Evolutionary conservation across 805 yeast species (phyloP), one percentile per base, ranked within the genome.

Genomic region (Torulaspora maleeae): DNA sequence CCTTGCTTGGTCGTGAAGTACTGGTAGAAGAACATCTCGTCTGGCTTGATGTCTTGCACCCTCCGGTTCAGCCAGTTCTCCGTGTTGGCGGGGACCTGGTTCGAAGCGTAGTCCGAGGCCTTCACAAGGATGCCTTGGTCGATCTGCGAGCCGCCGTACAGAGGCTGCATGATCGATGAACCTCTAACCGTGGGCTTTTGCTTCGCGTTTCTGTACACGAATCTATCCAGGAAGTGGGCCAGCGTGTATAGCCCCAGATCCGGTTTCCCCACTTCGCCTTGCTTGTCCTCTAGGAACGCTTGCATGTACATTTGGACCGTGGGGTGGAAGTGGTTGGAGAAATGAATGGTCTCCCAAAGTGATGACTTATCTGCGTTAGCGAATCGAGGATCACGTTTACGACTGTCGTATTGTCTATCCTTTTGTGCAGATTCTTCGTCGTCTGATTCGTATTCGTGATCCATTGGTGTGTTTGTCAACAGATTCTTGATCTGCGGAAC

Each of bases 131-230:
- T 67, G 4, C 82, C 70, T 8, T 85, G 86, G 16, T 86, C 82
- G 51, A 83, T 85, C 30, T 53, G 57, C 5, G 65, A 54, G 1
- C 80, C 75, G 51, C 96, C 97, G 36, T 95, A 89, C 53, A 93
- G 73, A 41, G 99, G 98, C 73, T 93, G 99, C 98, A 93, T 93
- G 62, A 93, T 90, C 36, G 97, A 88, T 3, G 84, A 73, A 59
- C 98, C 98, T 63, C 85, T 82, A n/a, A 82, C 70, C 27, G 72
- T 64, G 15, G 80, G 73, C 66, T 83, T 86, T 57, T 80, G 83
- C 70, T 87, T 88, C 38, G 96, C 87, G 64, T 89, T 88, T 69
- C 87, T 84, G 72, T 93, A 93, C 32, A 93, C 96, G 69, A 95
- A 93, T 66, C 95, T 79, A 67, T 93, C 96, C 69, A 93, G 75